phyloP scores from a whole-genome alignment of 1,284 basidiomycete species.

The Exobasidium cylindrosporum region DNA sequence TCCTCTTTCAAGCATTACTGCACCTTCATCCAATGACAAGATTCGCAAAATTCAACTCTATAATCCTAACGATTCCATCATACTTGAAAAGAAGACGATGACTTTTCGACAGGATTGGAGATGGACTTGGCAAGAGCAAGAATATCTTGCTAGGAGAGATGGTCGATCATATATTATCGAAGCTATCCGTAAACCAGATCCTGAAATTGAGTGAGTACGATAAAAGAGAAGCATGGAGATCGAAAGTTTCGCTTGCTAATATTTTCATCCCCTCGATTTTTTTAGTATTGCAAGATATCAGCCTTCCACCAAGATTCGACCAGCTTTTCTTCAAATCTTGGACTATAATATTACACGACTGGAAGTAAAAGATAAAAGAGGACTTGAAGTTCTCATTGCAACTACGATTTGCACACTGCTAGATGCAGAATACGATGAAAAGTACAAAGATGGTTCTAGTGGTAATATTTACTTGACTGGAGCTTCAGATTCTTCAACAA shows the following conservation, averaged over 20 bases:
- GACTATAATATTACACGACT: conserved; percentile 81
- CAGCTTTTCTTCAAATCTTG: conserved; percentile 71
- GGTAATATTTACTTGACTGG: conserved; percentile 30
- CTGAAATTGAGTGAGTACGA: conserved; percentile 65
- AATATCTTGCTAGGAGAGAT: conserved; percentile 11
- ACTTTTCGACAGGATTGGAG: conserved; percentile 71
- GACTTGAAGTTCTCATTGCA: conserved; percentile 74
- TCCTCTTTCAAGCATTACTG: conserved; percentile 23
- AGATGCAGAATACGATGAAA: conserved; percentile 64
- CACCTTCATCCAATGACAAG: conserved; percentile 58
- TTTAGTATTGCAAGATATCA: conserved; percentile 69
- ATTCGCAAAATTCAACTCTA: conserved; percentile 70
- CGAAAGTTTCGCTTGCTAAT: neutral
- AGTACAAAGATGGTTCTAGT: conserved; percentile 19
- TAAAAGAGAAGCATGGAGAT: too few relatives aligned
- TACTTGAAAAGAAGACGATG: conserved; percentile 68
- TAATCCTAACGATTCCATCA: conserved; percentile 69
- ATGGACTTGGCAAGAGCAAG: conserved; percentile 70
- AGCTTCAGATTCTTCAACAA: conserved; percentile 19
- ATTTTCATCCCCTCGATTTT: neutral
- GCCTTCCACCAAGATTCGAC: conserved; percentile 66
- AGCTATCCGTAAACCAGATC: conserved; percentile 77
- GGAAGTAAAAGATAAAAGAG: conserved; percentile 66
- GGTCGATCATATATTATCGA: conserved; percentile 54
- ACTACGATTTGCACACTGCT: conserved; percentile 72